Conservation (phyloP, 2,329 filamentous ascomycete species). For the Trichoderma hamatum region DNA sequence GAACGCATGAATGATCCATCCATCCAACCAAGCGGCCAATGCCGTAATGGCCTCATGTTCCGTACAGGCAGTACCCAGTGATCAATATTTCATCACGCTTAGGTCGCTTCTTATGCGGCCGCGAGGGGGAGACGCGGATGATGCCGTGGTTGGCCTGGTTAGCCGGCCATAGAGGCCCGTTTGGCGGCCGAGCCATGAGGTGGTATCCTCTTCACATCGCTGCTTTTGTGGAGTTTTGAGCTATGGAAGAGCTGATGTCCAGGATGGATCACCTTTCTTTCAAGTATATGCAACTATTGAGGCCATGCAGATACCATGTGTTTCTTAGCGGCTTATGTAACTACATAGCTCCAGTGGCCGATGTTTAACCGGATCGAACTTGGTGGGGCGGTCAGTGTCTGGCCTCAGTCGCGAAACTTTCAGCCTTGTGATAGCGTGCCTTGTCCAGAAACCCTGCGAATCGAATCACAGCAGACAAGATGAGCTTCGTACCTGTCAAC, state of each 20-base stretch:
- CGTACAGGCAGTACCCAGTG: not conserved
- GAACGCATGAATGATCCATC: not conserved
- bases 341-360: not conserved
- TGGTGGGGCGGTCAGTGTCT: slow-evolving; percentile 20
- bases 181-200: slow-evolving; percentile 12
- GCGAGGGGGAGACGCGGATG: slow-evolving; percentile 22
- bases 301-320: not conserved
- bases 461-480: slow-evolving; percentile 30
- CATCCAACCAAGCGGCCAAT: not conserved
- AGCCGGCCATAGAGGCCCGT: slow-evolving; percentile 11
- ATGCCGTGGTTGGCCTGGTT: slow-evolving; percentile 24
- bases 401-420: slow-evolving; percentile 27
- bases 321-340: not conserved
- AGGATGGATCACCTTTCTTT: not conserved
- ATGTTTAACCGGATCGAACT: not conserved
- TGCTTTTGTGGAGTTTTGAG: slow-evolving; percentile 12
- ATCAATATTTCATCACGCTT: slow-evolving; percentile 13
- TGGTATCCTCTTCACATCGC: not conserved
- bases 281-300: not conserved
- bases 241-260: not conserved
- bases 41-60: not conserved
- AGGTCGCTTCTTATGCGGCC: slow-evolving; percentile 27
- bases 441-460: not conserved
- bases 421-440: slow-evolving; percentile 27
- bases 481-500: slow-evolving; percentile 85